phyloP scores from a whole-genome alignment of 1,139 yeast species.

The Pichiaceae sp. region DNA sequence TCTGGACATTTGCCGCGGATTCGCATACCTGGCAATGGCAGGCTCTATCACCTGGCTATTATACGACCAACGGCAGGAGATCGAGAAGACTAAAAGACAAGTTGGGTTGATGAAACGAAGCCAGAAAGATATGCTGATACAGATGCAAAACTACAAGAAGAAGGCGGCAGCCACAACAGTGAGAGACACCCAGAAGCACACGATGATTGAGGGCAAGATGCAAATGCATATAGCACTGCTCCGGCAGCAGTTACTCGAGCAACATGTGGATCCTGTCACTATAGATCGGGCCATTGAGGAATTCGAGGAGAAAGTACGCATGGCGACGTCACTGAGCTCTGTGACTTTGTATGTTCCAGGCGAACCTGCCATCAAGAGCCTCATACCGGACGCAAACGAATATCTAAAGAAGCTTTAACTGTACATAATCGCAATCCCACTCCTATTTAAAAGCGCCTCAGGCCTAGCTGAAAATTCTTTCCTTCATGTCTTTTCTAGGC shows the following conservation, averaged over 20 bases:
- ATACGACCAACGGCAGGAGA: constrained; percentile 14
- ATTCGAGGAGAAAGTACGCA: constrained; percentile 46
- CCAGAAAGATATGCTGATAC: constrained; percentile 20
- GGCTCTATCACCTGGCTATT: constrained; percentile 6
- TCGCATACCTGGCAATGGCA: constrained; percentile 9
- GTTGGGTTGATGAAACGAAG: constrained; percentile 12
- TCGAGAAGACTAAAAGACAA: constrained; percentile 17
- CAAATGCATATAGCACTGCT: constrained; percentile 56
- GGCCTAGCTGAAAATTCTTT: constrained; percentile 16
- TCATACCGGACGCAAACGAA: constrained; percentile 51
- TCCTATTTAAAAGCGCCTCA: background rate
- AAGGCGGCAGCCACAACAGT: constrained; percentile 27
- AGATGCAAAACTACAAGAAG: constrained; percentile 20
- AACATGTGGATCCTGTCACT: constrained; percentile 42
- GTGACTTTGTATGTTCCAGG: constrained; percentile 56
- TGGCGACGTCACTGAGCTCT: constrained; percentile 46
- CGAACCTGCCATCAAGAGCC: constrained; percentile 35
- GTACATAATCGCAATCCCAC: background rate
- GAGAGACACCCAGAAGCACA: constrained; percentile 38
- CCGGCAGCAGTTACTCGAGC: constrained; percentile 46
- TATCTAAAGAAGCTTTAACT: constrained; percentile 34
- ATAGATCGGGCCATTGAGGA: constrained; percentile 44
- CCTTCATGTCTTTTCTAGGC: constrained; percentile 78
- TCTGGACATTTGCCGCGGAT: constrained; percentile 7
- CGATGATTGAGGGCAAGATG: constrained; percentile 43